Percentiles rank a stretch among this genome's conserved stretches.
Conservation (phyloP, 306 rosid genomes). For the Trichosanthes cucumerina region DNA sequence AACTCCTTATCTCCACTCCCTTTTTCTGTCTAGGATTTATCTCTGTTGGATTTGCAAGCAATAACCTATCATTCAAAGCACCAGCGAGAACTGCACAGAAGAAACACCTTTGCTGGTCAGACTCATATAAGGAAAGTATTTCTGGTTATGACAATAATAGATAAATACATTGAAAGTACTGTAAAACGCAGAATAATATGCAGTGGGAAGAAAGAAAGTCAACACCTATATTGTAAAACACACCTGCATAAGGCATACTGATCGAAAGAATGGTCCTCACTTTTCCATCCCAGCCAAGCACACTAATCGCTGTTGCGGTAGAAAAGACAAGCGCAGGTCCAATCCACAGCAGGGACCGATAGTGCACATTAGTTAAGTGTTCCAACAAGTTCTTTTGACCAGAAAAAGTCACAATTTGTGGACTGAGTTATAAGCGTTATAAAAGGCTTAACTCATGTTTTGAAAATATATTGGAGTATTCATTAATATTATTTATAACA, state of each 20-base stretch:
- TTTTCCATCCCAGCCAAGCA: conserved; percentile 99
- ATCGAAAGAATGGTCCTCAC: conserved; percentile 81
- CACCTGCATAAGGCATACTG: conserved; percentile 79
- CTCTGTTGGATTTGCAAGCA: conserved; percentile 79
- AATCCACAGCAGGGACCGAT: conserved; percentile 91
- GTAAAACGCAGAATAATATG: background rate
- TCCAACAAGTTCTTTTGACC: conserved; percentile 16
- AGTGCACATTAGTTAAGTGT: conserved; percentile 63
- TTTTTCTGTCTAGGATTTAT: conserved; percentile 80
- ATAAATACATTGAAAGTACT: background rate
- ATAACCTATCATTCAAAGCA: conserved; percentile 80
- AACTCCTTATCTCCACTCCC: conserved; percentile 80
- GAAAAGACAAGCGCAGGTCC: conserved; percentile 98
- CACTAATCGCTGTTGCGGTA: conserved; percentile 72
- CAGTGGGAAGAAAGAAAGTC: background rate
- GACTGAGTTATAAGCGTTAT: background rate
- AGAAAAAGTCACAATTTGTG: background rate
- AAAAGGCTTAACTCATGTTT: background rate
- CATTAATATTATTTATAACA: background rate
- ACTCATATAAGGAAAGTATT: conserved; percentile 7
- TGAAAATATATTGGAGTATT: background rate
- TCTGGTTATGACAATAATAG: background rate
- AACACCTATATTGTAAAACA: conserved; percentile 17
- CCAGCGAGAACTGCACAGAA: conserved; percentile 69
- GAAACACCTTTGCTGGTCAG: conserved; percentile 21